Conservation (phyloP, 768 basidiomycete species). For the Scleroderma citrinum region DNA sequence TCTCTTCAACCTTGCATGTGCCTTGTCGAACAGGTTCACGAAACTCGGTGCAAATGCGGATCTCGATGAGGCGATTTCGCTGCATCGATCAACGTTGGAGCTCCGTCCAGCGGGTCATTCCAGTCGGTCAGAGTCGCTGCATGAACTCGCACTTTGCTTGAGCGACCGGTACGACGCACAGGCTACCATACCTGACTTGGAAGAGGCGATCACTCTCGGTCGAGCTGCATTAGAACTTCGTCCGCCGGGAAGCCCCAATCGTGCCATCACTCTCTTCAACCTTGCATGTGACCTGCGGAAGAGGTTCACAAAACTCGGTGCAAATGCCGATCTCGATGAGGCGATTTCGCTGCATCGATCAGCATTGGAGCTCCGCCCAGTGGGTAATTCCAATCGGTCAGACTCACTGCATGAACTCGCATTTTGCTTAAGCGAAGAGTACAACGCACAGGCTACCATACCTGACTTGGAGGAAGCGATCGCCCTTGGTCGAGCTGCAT, state of each 20-base stretch:
- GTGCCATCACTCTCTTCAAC: not conserved
- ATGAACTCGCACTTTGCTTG: too few species aligned
- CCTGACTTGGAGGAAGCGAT: not conserved
- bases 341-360: not conserved
- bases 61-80: too few species aligned
- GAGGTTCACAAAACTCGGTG: not conserved
- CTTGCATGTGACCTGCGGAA: not conserved
- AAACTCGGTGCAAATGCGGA: too few species aligned
- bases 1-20: too few species aligned
- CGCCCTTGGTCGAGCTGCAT: constrained; percentile 4
- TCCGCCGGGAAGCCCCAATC: not conserved
- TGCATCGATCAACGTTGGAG: too few species aligned
- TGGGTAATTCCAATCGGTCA: not conserved
- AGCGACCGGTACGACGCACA: too few species aligned
- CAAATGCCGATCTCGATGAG: not conserved
- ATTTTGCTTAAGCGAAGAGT: not conserved
- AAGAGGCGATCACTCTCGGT: not conserved
- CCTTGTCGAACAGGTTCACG: too few species aligned
- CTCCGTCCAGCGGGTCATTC: too few species aligned
- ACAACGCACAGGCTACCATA: not conserved
- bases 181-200: not conserved
- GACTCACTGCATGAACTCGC: not conserved
- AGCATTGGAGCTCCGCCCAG: not conserved
- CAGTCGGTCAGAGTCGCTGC: too few species aligned
- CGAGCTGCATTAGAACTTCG: not conserved